These are phyloP conservation scores for Coemansia asiatica DNA, from an alignment of 192 early-diverging fungal genomes.

Conservation along the genomic window DNA sequence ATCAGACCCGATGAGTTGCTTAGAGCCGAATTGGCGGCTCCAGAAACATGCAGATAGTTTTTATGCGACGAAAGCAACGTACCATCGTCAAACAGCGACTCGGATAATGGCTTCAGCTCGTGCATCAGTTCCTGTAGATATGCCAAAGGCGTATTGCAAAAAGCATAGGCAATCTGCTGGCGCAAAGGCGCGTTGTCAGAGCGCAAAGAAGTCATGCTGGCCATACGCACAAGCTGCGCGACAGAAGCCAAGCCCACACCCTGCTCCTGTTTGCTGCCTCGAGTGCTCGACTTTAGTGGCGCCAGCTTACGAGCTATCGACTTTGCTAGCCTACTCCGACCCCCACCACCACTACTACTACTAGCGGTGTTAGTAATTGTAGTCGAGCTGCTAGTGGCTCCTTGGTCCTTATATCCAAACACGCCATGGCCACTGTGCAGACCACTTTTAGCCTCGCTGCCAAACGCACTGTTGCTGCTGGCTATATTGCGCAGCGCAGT, in stretches of 20 bases:
- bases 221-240: slow-evolving; percentile 53
- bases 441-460: background rate
- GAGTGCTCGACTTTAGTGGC: slow-evolving; percentile 40
- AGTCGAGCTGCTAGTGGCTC: slow-evolving; percentile 7
- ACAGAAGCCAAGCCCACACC: slow-evolving; percentile 43
- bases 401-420: background rate
- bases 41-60: slow-evolving; percentile 46
- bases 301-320: slow-evolving; percentile 52
- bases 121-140: slow-evolving; percentile 47
- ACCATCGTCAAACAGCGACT: slow-evolving; percentile 47
- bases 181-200: slow-evolving; percentile 50
- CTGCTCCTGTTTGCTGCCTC: slow-evolving; percentile 44
- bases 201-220: slow-evolving; percentile 25
- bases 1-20: slow-evolving; percentile 18
- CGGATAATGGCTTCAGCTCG: slow-evolving; percentile 46
- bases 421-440: background rate
- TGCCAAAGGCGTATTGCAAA: slow-evolving; percentile 33
- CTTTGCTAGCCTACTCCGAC: slow-evolving; percentile 48
- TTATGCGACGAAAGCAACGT: slow-evolving; percentile 31
- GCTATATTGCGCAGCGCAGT: background rate
- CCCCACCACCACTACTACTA: slow-evolving; percentile 8
- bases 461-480: background rate
- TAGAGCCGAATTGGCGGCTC: slow-evolving; percentile 10
- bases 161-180: slow-evolving; percentile 30
- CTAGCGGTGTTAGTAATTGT: background rate